Conservation (phyloP, 2,329 filamentous ascomycete genomes). For the Phialocephala sp. region DNA sequence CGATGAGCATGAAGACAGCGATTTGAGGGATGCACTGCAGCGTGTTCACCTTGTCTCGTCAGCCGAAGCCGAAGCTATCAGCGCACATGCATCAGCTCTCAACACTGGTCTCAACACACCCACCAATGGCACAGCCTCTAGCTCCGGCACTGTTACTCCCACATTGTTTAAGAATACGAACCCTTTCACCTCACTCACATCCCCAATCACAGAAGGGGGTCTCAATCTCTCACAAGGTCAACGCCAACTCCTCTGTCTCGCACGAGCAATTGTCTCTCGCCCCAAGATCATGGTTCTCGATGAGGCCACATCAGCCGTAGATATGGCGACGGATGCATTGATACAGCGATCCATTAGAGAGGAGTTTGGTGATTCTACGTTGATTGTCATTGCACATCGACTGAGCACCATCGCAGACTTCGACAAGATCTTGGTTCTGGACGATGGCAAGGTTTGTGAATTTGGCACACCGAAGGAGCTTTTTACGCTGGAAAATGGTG, state of each 20-base stretch:
- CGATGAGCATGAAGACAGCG: slow-evolving; percentile 68
- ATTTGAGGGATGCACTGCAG: slow-evolving; percentile 71
- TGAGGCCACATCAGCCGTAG: slow-evolving; percentile 79
- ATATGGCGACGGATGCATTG: slow-evolving; percentile 75
- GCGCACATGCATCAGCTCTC: slow-evolving; percentile 20
- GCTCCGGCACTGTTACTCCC: slow-evolving; percentile 34
- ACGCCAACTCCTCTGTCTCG: slow-evolving; percentile 76
- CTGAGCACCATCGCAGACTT: slow-evolving; percentile 80
- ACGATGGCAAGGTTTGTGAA: slow-evolving; percentile 70
- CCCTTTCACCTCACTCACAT: slow-evolving; percentile 66
- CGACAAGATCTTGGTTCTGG: slow-evolving; percentile 74
- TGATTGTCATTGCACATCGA: slow-evolving; percentile 78
- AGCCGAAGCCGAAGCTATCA: slow-evolving; percentile 16
- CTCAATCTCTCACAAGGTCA: slow-evolving; percentile 79
- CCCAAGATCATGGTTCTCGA: slow-evolving; percentile 82
- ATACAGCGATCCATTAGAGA: slow-evolving; percentile 77
- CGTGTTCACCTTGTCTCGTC: slow-evolving; percentile 65
- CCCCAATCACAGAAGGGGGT: slow-evolving; percentile 72
- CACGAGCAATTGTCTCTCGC: slow-evolving; percentile 72
- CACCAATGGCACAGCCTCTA: slow-evolving; percentile 26
- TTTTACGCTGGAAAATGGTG: slow-evolving; percentile 52
- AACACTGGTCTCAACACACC: slow-evolving; percentile 46
- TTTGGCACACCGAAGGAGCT: slow-evolving; percentile 69
- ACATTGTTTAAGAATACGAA: slow-evolving; percentile 52
- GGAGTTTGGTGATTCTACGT: slow-evolving; percentile 71